phyloP scores from a whole-genome alignment of 1,284 basidiomycete genomes.

The Coriolopsis trogii region DNA sequence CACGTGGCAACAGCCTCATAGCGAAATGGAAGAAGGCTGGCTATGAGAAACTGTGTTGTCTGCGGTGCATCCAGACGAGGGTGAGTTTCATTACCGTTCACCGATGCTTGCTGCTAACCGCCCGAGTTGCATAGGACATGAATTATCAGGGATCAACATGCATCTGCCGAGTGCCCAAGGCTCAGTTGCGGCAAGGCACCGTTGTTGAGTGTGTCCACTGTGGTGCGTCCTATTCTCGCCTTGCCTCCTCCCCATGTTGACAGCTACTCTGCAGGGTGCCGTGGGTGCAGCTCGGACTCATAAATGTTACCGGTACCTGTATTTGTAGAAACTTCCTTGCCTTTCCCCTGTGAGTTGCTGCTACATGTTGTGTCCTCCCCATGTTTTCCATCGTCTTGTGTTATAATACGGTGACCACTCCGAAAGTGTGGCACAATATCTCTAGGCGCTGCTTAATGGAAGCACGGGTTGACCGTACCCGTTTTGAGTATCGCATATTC shows the following conservation, averaged over 20 bases:
- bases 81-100: slow-evolving; percentile 44
- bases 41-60: slow-evolving; percentile 98
- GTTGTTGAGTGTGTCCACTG: slow-evolving; percentile 98
- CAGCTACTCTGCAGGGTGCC: slow-evolving; percentile 19
- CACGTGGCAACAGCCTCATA: slow-evolving; percentile 72
- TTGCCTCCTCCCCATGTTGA: not conserved
- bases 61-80: slow-evolving; percentile 95
- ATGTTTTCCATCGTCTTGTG: not conserved
- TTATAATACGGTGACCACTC: no score
- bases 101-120: not conserved
- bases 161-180: slow-evolving; percentile 96
- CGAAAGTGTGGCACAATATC: no score
- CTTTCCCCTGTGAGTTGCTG: slow-evolving; percentile 1
- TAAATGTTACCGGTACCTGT: slow-evolving; percentile 11
- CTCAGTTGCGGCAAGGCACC: slow-evolving; percentile 87
- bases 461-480: no score
- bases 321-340: not conserved
- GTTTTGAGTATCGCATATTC: no score
- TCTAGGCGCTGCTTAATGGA: no score
- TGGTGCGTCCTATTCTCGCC: slow-evolving; percentile 58
- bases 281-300: slow-evolving; percentile 30
- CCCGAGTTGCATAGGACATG: slow-evolving; percentile 74
- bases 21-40: slow-evolving; percentile 99
- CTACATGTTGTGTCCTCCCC: not conserved
- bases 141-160: slow-evolving; percentile 99